Percentiles rank a stretch among this genome's conserved stretches.
Evolutionary conservation across 2,329 filamentous ascomycete genomes (phyloP).

Genomic region (Aspergillus pseudoviridinutans): DNA sequence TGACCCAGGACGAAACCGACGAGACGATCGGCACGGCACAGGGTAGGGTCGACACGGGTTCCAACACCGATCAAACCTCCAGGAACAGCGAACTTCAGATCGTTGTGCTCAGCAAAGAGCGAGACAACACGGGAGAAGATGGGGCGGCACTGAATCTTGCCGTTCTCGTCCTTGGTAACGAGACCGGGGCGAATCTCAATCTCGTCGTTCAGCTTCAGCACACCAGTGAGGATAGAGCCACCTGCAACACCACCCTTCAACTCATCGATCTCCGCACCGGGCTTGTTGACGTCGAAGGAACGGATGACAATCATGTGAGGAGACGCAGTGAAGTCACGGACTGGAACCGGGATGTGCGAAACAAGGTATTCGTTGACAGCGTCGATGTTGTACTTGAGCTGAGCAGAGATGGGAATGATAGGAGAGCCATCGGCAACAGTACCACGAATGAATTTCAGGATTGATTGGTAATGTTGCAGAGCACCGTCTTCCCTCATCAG

Average conservation of each 20-base stretch:
- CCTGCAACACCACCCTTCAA: slow-evolving; percentile 98
- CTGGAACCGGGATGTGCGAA: slow-evolving; percentile 87
- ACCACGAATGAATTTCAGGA: slow-evolving; percentile 96
- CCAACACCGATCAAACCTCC: slow-evolving; percentile 98
- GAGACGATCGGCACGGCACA: slow-evolving; percentile 97
- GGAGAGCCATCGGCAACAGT: slow-evolving; percentile 93
- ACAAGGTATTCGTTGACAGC: slow-evolving; percentile 95
- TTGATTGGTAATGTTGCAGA: slow-evolving; percentile 90
- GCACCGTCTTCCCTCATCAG: slow-evolving; percentile 96
- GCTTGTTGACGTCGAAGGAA: slow-evolving; percentile 99
- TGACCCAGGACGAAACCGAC: slow-evolving; percentile 97
- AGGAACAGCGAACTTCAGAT: slow-evolving; percentile 95
- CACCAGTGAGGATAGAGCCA: slow-evolving; percentile 93
- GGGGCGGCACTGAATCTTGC: slow-evolving; percentile 91
- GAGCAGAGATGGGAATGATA: slow-evolving; percentile 93
- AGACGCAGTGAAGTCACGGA: slow-evolving; percentile 83
- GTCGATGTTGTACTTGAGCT: slow-evolving; percentile 99
- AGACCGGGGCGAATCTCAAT: slow-evolving; percentile 99
- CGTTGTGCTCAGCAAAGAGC: slow-evolving; percentile 96
- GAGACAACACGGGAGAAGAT: slow-evolving; percentile 95
- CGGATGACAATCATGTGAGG: slow-evolving; percentile 99
- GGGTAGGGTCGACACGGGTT: slow-evolving; percentile 92
- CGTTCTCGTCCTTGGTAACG: slow-evolving; percentile 89
- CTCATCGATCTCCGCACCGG: slow-evolving; percentile 96
- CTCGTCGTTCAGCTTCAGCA: slow-evolving; percentile 94